Conservation (phyloP, 129 eudicot genomes). For the Ambrosia artemisiifolia region DNA sequence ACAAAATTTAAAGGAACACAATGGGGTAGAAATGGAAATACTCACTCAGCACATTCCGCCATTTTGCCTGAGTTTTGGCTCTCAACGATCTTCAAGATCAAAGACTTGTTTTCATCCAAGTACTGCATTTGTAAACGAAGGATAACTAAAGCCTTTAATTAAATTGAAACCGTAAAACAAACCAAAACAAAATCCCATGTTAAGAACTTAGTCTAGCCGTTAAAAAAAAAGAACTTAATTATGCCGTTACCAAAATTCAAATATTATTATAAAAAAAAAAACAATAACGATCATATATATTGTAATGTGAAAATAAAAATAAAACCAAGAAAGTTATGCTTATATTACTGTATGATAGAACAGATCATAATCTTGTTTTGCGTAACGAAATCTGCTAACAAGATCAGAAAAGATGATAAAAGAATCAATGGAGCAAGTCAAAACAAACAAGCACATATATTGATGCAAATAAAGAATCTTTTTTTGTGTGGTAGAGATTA, state of each 20-base stretch:
- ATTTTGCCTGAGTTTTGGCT: conserved; percentile 93
- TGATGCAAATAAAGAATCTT: conserved; percentile 20
- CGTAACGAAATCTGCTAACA: conserved; percentile 24
- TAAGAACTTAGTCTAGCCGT: no score
- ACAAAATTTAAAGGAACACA: no score
- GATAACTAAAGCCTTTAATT: not conserved
- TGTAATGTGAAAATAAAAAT: no score
- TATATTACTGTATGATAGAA: not conserved
- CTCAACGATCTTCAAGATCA: conserved; percentile 94
- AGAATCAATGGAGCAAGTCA: conserved; percentile 15
- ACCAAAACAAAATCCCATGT: not conserved
- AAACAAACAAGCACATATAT: conserved; percentile 16
- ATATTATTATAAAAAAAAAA: not conserved
- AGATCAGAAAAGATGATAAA: conserved; percentile 33
- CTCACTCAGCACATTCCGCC: conserved; percentile 98
- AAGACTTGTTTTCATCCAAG: conserved; percentile 95
- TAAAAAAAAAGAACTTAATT: no score
- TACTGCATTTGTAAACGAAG: conserved; percentile 43
- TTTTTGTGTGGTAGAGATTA: no score
- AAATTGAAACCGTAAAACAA: not conserved
- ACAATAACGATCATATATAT: no score
- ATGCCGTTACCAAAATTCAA: not conserved
- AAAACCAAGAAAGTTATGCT: no score
- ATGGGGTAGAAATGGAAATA: not conserved
- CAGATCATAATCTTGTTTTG: conserved; percentile 23